phyloP scores from a whole-genome alignment of 331 rosid genomes.

The Quercus phellos region DNA sequence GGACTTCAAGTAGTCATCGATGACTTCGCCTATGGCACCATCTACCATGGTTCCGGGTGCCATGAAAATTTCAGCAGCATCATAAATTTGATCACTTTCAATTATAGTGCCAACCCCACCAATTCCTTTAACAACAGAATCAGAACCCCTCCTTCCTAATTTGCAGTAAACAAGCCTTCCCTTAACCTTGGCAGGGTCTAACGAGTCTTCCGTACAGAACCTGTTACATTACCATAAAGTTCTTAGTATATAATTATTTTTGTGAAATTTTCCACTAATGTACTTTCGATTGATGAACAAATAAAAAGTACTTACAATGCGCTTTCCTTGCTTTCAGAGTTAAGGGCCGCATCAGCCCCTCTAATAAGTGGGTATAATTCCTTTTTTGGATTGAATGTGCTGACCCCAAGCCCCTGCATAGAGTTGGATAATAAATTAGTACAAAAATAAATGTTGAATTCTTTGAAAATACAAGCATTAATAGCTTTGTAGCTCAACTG shows the following conservation, averaged over 20 bases:
- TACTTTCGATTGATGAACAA: background rate
- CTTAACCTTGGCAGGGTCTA: slow-evolving; percentile 62
- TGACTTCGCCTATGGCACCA: slow-evolving; percentile 33
- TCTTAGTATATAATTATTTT: background rate
- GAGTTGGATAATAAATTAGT: too few relatives aligned
- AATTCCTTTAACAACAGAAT: slow-evolving; percentile 46
- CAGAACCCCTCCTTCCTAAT: slow-evolving; percentile 44
- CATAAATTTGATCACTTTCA: slow-evolving; percentile 42
- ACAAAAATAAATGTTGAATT: too few relatives aligned
- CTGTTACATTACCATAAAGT: slow-evolving; percentile 24
- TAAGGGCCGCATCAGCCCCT: slow-evolving; percentile 57
- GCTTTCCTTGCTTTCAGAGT: slow-evolving; percentile 32
- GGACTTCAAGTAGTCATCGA: slow-evolving; percentile 47
- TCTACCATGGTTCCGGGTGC: slow-evolving; percentile 70
- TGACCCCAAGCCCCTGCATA: slow-evolving; percentile 64
- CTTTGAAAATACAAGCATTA: too few relatives aligned
- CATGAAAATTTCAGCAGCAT: slow-evolving; percentile 63
- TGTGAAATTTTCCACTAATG: background rate
- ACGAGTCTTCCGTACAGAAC: slow-evolving; percentile 40
- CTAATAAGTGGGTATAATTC: slow-evolving; percentile 55
- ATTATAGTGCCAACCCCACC: slow-evolving; percentile 68
- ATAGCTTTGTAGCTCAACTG: too few relatives aligned
- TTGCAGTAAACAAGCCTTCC: slow-evolving; percentile 61
- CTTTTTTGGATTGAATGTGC: slow-evolving; percentile 44
- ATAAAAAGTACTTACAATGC: slow-evolving; percentile 40